These are phyloP conservation scores for Boletus sp. DNA, from an alignment of 768 basidiomycete species.

Conservation along the genomic window DNA sequence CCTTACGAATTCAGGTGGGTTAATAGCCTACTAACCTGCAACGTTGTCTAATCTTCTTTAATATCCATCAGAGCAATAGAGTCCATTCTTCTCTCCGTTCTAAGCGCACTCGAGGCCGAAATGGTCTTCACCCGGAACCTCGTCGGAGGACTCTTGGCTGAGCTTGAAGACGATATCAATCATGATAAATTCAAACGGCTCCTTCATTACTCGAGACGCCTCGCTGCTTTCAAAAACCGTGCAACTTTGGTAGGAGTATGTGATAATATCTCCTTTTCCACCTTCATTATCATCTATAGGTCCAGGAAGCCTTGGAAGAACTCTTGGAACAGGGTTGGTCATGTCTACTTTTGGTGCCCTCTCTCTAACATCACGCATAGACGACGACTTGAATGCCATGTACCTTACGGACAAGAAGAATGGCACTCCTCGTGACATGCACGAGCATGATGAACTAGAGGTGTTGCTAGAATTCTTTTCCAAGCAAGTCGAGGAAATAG, in stretches of 20 bases:
- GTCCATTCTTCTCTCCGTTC: constrained; percentile 86
- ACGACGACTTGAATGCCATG: constrained; percentile 94
- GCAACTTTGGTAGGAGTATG: constrained; percentile 64
- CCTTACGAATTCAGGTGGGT: constrained; percentile 87
- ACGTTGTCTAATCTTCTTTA: constrained; percentile 11
- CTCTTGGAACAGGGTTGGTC: constrained; percentile 79
- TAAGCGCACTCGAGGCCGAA: constrained; percentile 93
- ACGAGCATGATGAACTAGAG: constrained; percentile 93
- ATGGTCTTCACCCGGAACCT: constrained; percentile 92
- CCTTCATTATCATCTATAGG: constrained; percentile 42
- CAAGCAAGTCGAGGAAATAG: constrained; percentile 96
- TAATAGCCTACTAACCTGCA: constrained; percentile 17
- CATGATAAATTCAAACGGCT: constrained; percentile 91
- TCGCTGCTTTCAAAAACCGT: constrained; percentile 88
- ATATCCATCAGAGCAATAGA: constrained; percentile 75
- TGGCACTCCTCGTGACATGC: constrained; percentile 51
- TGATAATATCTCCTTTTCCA: background rate
- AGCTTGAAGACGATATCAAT: constrained; percentile 94
- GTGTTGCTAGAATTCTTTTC: constrained; percentile 91
- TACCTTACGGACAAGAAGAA: constrained; percentile 87
- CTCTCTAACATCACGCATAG: constrained; percentile 39
- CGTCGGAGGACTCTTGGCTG: constrained; percentile 85
- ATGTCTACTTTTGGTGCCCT: background rate
- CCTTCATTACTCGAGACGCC: constrained; percentile 86
- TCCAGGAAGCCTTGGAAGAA: constrained; percentile 89